phyloP scores from a whole-genome alignment of 2,329 filamentous ascomycete genomes.

The Colletotrichum kahawae region DNA sequence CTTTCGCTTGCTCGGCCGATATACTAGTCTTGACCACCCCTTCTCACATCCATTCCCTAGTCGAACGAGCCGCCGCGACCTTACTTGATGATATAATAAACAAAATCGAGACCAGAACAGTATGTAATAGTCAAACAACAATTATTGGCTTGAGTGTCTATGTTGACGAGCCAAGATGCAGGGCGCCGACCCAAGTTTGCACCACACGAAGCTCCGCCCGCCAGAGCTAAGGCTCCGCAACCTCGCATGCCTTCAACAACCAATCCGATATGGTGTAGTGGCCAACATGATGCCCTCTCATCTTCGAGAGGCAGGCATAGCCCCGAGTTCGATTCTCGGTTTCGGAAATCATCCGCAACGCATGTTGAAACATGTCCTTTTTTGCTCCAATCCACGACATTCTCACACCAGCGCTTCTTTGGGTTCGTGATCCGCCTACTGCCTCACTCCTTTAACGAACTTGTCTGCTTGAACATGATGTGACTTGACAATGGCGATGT shows the following conservation, averaged over 20 bases:
- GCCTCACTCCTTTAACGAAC: not conserved
- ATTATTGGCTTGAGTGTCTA: too few relatives aligned
- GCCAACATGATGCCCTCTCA: not conserved
- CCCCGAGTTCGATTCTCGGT: not conserved
- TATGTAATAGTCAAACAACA: too few relatives aligned
- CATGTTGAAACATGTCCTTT: not conserved
- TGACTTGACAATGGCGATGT: not conserved
- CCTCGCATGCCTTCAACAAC: not conserved
- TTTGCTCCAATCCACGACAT: fast-evolving
- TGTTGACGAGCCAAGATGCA: not conserved
- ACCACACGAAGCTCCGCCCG: not conserved
- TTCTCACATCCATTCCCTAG: not conserved
- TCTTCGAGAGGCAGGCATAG: not conserved
- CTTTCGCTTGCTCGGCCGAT: too few relatives aligned
- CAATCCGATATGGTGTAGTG: not conserved
- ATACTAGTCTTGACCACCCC: fast-evolving
- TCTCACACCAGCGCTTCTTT: fast-evolving
- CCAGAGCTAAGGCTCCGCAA: not conserved
- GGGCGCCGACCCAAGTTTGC: not conserved
- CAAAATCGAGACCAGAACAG: too few relatives aligned
- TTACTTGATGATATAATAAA: too few relatives aligned
- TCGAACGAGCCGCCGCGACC: too few relatives aligned
- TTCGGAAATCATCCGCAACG: not conserved
- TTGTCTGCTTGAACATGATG: not conserved
- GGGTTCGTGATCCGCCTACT: fast-evolving